Evolutionary conservation across 2,329 filamentous ascomycete genomes (phyloP).

Genomic region (Arthroderma sp.): DNA sequence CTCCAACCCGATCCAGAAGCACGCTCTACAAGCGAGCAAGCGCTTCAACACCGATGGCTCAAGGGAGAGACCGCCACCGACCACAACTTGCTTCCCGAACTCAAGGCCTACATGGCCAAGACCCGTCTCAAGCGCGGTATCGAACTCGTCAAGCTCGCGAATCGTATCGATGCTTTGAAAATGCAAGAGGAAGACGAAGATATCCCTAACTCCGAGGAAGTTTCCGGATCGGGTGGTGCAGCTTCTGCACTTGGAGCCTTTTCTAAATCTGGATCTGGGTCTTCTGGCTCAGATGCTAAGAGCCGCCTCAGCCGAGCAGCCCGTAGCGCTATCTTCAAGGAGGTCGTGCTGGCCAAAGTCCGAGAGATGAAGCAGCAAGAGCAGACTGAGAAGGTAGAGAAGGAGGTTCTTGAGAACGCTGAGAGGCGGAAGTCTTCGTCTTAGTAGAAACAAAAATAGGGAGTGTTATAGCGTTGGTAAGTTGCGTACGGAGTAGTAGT

Average conservation of each 20-base stretch:
- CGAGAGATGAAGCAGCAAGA: slow-evolving; percentile 82
- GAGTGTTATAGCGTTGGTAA: neutral
- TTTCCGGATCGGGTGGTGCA: neutral
- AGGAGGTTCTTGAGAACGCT: slow-evolving; percentile 37
- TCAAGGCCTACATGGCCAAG: slow-evolving; percentile 84
- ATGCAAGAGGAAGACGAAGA: slow-evolving; percentile 82
- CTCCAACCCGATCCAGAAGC: slow-evolving; percentile 66
- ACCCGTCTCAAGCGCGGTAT: slow-evolving; percentile 85
- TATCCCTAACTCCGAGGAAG: slow-evolving; percentile 34
- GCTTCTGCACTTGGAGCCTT: slow-evolving; percentile 14
- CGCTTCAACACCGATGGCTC: slow-evolving; percentile 74
- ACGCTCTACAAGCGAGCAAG: slow-evolving; percentile 67
- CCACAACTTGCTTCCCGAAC: slow-evolving; percentile 94
- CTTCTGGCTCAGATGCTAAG: slow-evolving; percentile 29
- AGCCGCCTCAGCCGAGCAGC: slow-evolving; percentile 45
- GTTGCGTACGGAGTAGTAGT: neutral
- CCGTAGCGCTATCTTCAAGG: slow-evolving; percentile 70
- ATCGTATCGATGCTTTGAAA: slow-evolving; percentile 88
- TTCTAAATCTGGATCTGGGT: slow-evolving; percentile 15
- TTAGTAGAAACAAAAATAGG: too few relatives aligned
- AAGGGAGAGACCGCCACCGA: slow-evolving; percentile 83
- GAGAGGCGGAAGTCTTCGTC: slow-evolving; percentile 10
- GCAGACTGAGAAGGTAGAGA: slow-evolving; percentile 55
- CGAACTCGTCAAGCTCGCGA: slow-evolving; percentile 88
- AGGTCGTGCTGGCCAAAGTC: slow-evolving; percentile 88